phyloP scores from a whole-genome alignment of 306 rosid species.

The Nissolia schottii region DNA sequence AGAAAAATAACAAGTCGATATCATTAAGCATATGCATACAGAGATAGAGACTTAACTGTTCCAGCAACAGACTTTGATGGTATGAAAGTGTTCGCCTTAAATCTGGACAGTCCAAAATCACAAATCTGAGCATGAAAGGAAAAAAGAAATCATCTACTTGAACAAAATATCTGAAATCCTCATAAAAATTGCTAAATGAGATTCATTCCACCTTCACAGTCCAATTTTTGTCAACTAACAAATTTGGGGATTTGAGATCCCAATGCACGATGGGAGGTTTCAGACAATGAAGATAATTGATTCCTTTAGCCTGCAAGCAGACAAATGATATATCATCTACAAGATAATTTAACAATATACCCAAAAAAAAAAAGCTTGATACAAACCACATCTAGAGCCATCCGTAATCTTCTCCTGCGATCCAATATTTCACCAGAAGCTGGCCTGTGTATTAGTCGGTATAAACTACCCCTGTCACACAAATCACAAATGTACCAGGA shows the following conservation, averaged over 20 bases:
- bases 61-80: slow-evolving; percentile 96
- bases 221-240: slow-evolving; percentile 95
- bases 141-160: slow-evolving; percentile 12
- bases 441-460: slow-evolving; percentile 85
- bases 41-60: slow-evolving; percentile 59
- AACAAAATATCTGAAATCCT: background rate
- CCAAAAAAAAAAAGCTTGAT: background rate
- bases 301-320: slow-evolving; percentile 85
- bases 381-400: slow-evolving; percentile 95
- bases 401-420: slow-evolving; percentile 74
- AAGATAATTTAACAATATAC: background rate
- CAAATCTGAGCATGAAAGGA: slow-evolving; percentile 53
- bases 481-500: slow-evolving; percentile 7
- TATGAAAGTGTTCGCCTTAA: slow-evolving; percentile 85
- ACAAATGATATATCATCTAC: background rate
- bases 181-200: slow-evolving; percentile 3
- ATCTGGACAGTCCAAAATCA: slow-evolving; percentile 97
- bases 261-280: slow-evolving; percentile 90
- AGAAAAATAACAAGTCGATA: background rate
- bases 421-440: slow-evolving; percentile 76
- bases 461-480: slow-evolving; percentile 75
- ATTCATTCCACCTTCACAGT: slow-evolving; percentile 66
- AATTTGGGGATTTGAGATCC: slow-evolving; percentile 98
- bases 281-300: slow-evolving; percentile 92
- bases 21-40: background rate